These are phyloP conservation scores for Penicillium sclerotiorum DNA, from an alignment of 2,329 filamentous ascomycete species.

Conservation along the genomic window DNA sequence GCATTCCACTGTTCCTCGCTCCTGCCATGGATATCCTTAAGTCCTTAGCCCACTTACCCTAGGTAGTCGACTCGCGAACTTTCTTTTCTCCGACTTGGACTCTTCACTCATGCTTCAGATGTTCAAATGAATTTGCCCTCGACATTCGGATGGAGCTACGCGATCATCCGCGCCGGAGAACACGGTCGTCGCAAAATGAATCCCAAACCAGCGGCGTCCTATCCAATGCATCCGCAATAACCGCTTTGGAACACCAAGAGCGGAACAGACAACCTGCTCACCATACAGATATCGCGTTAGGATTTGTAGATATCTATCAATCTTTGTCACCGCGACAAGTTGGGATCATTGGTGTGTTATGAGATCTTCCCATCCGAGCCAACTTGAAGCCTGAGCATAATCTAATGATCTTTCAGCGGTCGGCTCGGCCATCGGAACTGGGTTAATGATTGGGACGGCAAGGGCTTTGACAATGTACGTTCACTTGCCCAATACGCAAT, in stretches of 20 bases:
- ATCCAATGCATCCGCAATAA: background rate
- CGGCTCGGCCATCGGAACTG: constrained; percentile 35
- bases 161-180: constrained; percentile 9
- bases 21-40: background rate
- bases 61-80: too few species aligned
- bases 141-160: constrained; percentile 5
- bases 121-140: background rate
- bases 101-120: background rate
- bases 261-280: background rate
- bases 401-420: too few species aligned
- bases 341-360: constrained; percentile 25
- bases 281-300: constrained; percentile 12
- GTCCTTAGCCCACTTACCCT: too few species aligned
- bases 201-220: background rate
- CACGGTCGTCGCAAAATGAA: constrained; percentile 11
- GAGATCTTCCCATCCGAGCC: background rate
- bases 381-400: constrained; percentile 8
- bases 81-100: background rate
- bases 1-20: constrained; percentile 6
- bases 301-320: constrained; percentile 25
- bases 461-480: constrained; percentile 33
- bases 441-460: constrained; percentile 33
- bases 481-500: too few species aligned
- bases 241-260: constrained; percentile 1
- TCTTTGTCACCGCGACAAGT: constrained; percentile 22